Percentiles rank a stretch among this genome's conserved stretches.
Evolutionary conservation across 2,329 filamentous ascomycete genomes (phyloP).

Genomic region (Purpureocillium takamizusanense): DNA sequence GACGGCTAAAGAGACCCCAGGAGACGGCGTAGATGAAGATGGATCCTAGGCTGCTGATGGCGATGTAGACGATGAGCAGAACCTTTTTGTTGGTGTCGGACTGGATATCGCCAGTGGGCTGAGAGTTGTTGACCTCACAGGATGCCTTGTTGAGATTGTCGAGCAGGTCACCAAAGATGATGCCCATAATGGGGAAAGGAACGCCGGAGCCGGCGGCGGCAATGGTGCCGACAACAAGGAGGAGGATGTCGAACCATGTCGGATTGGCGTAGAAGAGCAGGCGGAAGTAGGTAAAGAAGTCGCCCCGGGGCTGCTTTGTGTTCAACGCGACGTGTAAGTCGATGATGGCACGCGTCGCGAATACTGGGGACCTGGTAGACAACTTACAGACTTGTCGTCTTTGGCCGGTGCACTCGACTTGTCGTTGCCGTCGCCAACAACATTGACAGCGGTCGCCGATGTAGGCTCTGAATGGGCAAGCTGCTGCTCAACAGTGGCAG

Average conservation of each 20-base stretch:
- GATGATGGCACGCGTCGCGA: too few relatives aligned
- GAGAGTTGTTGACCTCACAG: conserved; percentile 27
- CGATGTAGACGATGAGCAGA: conserved; percentile 52
- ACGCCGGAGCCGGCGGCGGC: conserved; percentile 49
- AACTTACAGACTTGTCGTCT: not conserved
- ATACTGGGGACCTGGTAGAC: not conserved
- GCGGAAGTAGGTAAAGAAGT: conserved; percentile 26
- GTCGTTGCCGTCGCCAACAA: too few relatives aligned
- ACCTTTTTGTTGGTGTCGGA: conserved; percentile 46
- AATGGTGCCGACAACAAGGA: conserved; percentile 30
- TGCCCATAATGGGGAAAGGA: conserved; percentile 54
- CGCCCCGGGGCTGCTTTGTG: not conserved
- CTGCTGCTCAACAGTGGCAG: too few relatives aligned
- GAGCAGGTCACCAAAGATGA: conserved; percentile 55
- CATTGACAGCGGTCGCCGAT: too few relatives aligned
- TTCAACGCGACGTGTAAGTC: too few relatives aligned
- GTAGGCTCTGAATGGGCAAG: too few relatives aligned
- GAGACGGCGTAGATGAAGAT: conserved; percentile 57
- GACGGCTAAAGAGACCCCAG: conserved; percentile 56
- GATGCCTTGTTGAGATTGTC: conserved; percentile 50
- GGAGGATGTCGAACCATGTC: conserved; percentile 30
- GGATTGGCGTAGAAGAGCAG: conserved; percentile 37
- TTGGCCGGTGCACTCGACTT: not conserved
- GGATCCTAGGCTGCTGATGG: conserved; percentile 51
- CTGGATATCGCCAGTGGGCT: conserved; percentile 23